Evolutionary conservation across 371 early-diverging fungal genomes (phyloP).

Genomic region (Mortierella sp.): DNA sequence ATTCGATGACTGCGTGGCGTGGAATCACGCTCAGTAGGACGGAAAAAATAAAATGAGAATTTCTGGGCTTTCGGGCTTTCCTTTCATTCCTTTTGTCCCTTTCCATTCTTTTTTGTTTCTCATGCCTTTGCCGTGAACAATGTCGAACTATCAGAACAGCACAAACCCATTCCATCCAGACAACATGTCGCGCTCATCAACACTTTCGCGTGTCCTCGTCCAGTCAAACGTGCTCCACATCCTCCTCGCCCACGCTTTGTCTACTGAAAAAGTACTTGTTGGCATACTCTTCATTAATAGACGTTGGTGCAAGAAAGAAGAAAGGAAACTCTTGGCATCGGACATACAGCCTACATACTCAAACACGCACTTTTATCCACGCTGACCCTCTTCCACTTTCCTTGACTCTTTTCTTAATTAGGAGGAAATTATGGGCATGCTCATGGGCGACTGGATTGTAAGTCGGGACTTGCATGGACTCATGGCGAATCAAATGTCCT

Average conservation of each 20-base stretch:
- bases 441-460: constrained; percentile 79
- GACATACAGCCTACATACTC: neutral
- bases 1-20: constrained; percentile 87
- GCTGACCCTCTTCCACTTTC: neutral
- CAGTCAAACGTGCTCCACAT: constrained; percentile 66
- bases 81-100: neutral
- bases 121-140: neutral
- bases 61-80: constrained; percentile 4
- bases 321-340: neutral
- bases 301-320: neutral
- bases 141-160: constrained; percentile 26
- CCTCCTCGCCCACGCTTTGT: constrained; percentile 68
- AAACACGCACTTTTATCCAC: neutral
- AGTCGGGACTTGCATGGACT: constrained; percentile 4
- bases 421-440: constrained; percentile 83
- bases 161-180: constrained; percentile 57
- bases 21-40: constrained; percentile 65
- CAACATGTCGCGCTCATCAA: constrained; percentile 50
- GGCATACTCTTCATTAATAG: too few species aligned
- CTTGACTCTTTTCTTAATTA: constrained; percentile 24
- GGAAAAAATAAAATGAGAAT: neutral
- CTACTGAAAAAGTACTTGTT: constrained; percentile 67
- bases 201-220: constrained; percentile 59
- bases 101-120: neutral
- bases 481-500: neutral